Base-by-base conservation (phyloP, 1,139 yeast genomes). In the Lodderomyces pseudojiufengensis region DNA sequence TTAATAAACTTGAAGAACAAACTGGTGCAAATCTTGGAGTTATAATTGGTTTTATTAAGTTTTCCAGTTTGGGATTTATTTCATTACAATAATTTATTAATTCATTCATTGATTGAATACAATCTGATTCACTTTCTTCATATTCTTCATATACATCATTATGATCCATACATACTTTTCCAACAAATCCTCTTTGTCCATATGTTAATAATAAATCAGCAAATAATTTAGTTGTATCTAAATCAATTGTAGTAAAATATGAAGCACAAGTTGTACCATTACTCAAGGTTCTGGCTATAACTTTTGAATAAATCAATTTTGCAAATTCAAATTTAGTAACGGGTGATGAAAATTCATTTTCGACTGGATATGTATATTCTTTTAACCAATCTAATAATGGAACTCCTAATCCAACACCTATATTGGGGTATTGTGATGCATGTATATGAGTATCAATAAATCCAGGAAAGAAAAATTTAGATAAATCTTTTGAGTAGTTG, bases 21-120 rank as follows among this genome's bases (percentile, higher is more conserved):
- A 87, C 78, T 1, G 96, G 96, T 0, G 97, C 98, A 65, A 92
- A 92, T 42, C 98, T 65, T 4, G 98, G 98, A 0, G 98, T 92
- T 5, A 92, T 52, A 18, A 90, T 79, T 0, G 97, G 95, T 32
- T 70, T 64, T n/a, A 67, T 59, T 31, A 85, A 68, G 5, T 60
- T 38, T 31, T 72, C 74, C 12, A 65, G 59, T 1, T 49, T 46
- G 0, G 88, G 82, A 44, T 82, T 83, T 34, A 66, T 54, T 9
- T 51, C 43, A 12, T 65, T 58, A 30, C 87, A 67, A 53, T 83
- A 79, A 4, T 73, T 63, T 7, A 84, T 70, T 4, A 88, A 76
- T 10, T 68, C 63, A 14, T 68, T 50, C 49, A 84, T 81, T 5
- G 83, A 74, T n/a, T 59, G 48, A 35, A 79, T 59, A 36, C 88